A percentile compares a stretch with the other conserved stretches of the same genome.
Evolutionary conservation across 2,329 filamentous ascomycete species (phyloP).

Genomic region (Xylariaceae sp.): DNA sequence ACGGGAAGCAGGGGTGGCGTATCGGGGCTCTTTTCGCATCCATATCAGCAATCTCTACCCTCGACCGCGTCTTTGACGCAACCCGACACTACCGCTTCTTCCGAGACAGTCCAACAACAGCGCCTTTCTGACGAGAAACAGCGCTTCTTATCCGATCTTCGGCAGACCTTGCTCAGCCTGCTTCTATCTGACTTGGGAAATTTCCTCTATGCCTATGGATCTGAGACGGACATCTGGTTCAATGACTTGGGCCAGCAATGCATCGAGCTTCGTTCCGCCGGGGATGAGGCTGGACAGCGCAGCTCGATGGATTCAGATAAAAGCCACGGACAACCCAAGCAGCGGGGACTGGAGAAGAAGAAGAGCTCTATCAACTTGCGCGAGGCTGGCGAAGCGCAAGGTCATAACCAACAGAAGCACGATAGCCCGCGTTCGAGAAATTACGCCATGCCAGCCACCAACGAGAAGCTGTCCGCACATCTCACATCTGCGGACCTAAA

Average conservation of each 20-base stretch:
- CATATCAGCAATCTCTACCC: conserved; percentile 37
- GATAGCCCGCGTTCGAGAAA: conserved; percentile 35
- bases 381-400: conserved; percentile 39
- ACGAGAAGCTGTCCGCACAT: conserved; percentile 34
- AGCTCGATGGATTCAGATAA: conserved; percentile 37
- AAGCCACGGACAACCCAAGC: conserved; percentile 40
- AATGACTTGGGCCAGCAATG: conserved; percentile 60
- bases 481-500: conserved; percentile 24
- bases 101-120: conserved; percentile 60
- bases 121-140: conserved; percentile 63
- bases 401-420: conserved; percentile 35
- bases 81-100: conserved; percentile 61
- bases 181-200: conserved; percentile 85
- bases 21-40: conserved; percentile 44
- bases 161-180: conserved; percentile 75
- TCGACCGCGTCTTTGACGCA: conserved; percentile 48
- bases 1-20: conserved; percentile 56
- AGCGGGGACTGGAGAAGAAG: conserved; percentile 56
- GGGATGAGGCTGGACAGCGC: conserved; percentile 43
- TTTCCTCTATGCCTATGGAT: conserved; percentile 78
- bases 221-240: conserved; percentile 91
- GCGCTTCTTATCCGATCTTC: conserved; percentile 71
- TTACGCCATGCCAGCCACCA: conserved; percentile 38
- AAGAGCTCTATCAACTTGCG: conserved; percentile 63
- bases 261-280: conserved; percentile 55